Percentiles rank a stretch among this genome's conserved stretches.
These are phyloP conservation scores for Aureobasidium uvarum DNA, from an alignment of 2,329 filamentous ascomycete species.

Conservation along the genomic window DNA sequence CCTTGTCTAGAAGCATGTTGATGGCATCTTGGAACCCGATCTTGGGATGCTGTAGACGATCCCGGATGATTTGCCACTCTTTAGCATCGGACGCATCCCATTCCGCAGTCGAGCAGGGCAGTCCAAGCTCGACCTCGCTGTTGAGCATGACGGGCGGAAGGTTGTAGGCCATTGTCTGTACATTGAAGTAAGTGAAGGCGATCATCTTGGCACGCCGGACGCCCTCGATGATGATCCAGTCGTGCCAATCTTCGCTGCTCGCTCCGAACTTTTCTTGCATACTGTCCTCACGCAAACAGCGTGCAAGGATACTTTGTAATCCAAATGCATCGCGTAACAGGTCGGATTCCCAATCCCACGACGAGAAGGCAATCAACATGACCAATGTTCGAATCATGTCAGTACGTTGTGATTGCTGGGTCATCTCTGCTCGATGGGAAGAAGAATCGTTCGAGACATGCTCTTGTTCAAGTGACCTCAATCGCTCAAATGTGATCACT, in stretches of 20 bases:
- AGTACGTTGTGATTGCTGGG: background rate
- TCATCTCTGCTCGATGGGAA: background rate
- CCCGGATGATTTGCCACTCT: too few relatives aligned
- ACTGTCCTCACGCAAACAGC: conserved; percentile 56
- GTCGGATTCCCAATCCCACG: conserved; percentile 59
- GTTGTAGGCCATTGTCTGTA: conserved; percentile 62
- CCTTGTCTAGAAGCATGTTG: too few relatives aligned
- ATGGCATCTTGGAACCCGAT: too few relatives aligned
- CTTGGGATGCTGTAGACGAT: too few relatives aligned
- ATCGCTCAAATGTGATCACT: conserved; percentile 34
- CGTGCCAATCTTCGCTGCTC: background rate
- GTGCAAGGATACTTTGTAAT: conserved; percentile 57
- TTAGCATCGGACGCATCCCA: background rate
- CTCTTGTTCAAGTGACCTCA: background rate
- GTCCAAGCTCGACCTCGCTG: background rate
- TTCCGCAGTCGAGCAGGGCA: background rate
- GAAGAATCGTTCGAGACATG: background rate
- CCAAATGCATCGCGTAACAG: conserved; percentile 57
- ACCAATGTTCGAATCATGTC: conserved; percentile 47
- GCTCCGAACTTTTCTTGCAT: conserved; percentile 56
- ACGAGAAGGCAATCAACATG: conserved; percentile 58
- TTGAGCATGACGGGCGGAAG: conserved; percentile 55
- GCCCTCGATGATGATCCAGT: background rate
- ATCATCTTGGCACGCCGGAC: background rate
- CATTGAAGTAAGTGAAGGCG: conserved; percentile 56